These are phyloP conservation scores for Hansenula anomala DNA, from an alignment of 1,139 yeast genomes.

Conservation along the genomic window DNA sequence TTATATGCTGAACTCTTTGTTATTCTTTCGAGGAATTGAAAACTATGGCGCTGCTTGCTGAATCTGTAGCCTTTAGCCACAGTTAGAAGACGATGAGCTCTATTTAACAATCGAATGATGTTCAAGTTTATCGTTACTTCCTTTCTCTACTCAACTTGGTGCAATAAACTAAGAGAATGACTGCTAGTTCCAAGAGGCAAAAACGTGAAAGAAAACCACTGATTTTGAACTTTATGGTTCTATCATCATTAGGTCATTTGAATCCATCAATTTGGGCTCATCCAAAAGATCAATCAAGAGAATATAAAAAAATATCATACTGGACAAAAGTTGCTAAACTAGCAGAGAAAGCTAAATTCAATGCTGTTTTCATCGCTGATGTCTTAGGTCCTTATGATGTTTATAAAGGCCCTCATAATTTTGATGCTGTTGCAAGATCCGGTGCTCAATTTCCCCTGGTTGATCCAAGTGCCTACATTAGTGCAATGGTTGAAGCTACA, in stretches of 20 bases:
- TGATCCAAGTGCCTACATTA: constrained; percentile 32
- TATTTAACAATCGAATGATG: too few relatives aligned
- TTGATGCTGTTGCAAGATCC: constrained; percentile 26
- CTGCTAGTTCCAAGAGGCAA: background rate
- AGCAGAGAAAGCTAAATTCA: constrained; percentile 36
- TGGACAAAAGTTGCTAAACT: constrained; percentile 35
- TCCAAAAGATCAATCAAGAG: constrained; percentile 30
- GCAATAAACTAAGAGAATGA: background rate
- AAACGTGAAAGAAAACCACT: constrained; percentile 19
- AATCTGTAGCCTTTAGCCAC: too few relatives aligned
- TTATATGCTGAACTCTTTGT: too few relatives aligned
- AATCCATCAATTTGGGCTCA: constrained; percentile 36
- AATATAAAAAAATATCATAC: constrained; percentile 24
- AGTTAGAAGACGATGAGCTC: too few relatives aligned
- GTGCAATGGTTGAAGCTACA: constrained; percentile 38
- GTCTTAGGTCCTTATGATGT: constrained; percentile 35
- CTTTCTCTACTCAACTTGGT: too few relatives aligned
- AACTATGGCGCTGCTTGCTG: too few relatives aligned
- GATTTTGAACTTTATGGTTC: constrained; percentile 36
- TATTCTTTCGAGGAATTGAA: too few relatives aligned
- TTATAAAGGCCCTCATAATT: constrained; percentile 30
- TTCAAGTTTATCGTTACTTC: too few relatives aligned
- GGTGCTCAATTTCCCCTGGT: constrained; percentile 34
- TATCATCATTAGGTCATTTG: constrained; percentile 35
- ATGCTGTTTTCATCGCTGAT: constrained; percentile 39